These are phyloP conservation scores for Pythium pyrilobum DNA, from an alignment of 352 stramenopile species.

Conservation along the genomic window DNA sequence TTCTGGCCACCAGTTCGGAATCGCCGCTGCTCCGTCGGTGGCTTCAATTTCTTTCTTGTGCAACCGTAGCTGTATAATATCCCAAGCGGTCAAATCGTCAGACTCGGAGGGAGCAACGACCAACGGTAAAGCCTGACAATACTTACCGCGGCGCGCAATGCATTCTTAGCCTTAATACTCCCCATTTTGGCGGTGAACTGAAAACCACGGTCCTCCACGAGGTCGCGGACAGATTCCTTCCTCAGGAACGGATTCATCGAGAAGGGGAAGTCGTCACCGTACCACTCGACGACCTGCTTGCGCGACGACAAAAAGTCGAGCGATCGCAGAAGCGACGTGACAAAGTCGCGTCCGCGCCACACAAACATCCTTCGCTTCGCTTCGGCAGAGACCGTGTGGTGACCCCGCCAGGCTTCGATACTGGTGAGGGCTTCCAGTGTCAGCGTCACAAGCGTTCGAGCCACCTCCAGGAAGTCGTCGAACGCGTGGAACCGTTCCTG, in stretches of 20 bases:
- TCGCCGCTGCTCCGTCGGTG: background rate
- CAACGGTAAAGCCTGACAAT: too few relatives aligned
- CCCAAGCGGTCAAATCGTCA: background rate
- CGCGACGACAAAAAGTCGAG: constrained; percentile 39
- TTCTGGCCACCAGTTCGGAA: constrained; percentile 60
- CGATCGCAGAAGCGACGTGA: constrained; percentile 34
- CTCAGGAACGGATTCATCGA: constrained; percentile 65
- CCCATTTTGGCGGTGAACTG: constrained; percentile 4
- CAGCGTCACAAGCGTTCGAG: constrained; percentile 25
- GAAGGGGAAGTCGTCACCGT: constrained; percentile 68
- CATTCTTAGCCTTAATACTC: constrained; percentile 1
- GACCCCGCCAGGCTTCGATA: constrained; percentile 30
- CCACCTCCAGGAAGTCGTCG: constrained; percentile 29
- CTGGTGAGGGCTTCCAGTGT: constrained; percentile 32
- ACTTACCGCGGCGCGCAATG: constrained; percentile 32
- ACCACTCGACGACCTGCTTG: constrained; percentile 51
- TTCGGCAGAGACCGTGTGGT: too few relatives aligned
- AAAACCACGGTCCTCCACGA: constrained; percentile 32
- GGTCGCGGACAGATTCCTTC: constrained; percentile 41
- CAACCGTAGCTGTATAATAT: constrained; percentile 30
- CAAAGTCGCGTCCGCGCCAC: constrained; percentile 52
- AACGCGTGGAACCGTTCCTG: constrained; percentile 61
- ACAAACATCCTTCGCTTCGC: constrained; percentile 28
- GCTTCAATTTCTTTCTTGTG: constrained; percentile 20
- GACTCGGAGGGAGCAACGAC: too few relatives aligned